phyloP scores from a whole-genome alignment of 202 grass and related monocot species.

The Musa balbisiana region DNA sequence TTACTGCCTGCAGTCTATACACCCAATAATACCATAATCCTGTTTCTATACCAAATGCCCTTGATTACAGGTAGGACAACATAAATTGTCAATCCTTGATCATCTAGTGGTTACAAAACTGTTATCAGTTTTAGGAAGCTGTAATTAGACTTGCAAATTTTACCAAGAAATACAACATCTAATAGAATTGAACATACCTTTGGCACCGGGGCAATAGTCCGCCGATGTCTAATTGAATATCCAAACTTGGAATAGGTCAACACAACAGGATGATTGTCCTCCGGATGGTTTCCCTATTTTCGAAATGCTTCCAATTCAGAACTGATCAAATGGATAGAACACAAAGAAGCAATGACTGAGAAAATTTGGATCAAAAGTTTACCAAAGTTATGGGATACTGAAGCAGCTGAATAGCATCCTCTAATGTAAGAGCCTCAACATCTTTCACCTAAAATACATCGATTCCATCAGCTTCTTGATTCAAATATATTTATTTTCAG shows the following conservation, averaged over 20 bases:
- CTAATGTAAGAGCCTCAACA: conserved; percentile 48
- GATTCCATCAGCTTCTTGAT: not conserved
- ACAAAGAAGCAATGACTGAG: not conserved
- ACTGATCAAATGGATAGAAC: not conserved
- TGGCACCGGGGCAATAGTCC: conserved; percentile 48
- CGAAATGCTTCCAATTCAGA: not conserved
- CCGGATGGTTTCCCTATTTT: conserved; percentile 70
- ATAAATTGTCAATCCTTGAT: not conserved
- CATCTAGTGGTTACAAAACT: not conserved
- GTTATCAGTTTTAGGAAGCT: not conserved
- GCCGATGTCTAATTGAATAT: conserved; percentile 61
- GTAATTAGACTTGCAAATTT: not conserved
- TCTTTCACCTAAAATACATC: conserved; percentile 54
- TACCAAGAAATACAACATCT: not conserved
- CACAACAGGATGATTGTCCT: conserved; percentile 57
- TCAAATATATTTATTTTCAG: not conserved
- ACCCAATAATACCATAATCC: not conserved
- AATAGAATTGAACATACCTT: conserved; percentile 43
- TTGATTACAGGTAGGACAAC: not conserved
- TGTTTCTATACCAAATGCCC: not conserved
- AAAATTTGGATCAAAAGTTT: conserved; percentile 26
- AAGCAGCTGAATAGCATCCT: conserved; percentile 75
- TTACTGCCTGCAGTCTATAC: not conserved
- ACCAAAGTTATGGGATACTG: conserved; percentile 82
- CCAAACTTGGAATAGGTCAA: conserved; percentile 73